Evolutionary conservation across 345 rosid species (phyloP).

Genomic region (Populus davidiana): DNA sequence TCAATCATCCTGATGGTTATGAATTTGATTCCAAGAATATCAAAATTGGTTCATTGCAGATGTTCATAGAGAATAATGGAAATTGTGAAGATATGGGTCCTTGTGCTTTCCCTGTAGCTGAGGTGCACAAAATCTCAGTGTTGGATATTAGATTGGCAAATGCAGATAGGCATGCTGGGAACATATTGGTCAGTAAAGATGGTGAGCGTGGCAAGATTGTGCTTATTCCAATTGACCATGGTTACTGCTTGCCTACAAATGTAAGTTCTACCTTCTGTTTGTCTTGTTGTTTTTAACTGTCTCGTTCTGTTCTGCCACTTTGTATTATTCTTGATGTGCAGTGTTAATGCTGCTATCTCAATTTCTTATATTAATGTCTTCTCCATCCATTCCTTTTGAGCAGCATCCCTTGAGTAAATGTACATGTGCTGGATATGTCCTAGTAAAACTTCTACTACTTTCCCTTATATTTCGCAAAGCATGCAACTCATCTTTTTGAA

Average conservation of each 20-base stretch:
- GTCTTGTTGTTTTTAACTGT: not conserved
- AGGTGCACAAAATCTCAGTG: conserved; percentile 87
- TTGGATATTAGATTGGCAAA: conserved; percentile 89
- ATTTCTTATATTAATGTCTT: not conserved
- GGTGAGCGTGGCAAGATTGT: conserved; percentile 38
- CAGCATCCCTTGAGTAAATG: too few species aligned
- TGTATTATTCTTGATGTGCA: not conserved
- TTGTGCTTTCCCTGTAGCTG: conserved; percentile 57
- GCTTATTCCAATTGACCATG: conserved; percentile 86
- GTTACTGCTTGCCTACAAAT: conserved; percentile 79
- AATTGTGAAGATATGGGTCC: conserved; percentile 94
- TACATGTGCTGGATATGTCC: too few species aligned
- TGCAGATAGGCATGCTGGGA: conserved; percentile 92
- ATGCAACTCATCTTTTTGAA: too few species aligned
- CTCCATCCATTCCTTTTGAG: too few species aligned
- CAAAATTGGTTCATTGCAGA: conserved; percentile 83
- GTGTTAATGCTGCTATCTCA: not conserved
- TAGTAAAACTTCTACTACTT: too few species aligned
- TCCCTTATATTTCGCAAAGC: too few species aligned
- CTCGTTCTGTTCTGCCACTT: not conserved
- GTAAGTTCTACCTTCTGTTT: conserved; percentile 38
- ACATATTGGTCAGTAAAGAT: conserved; percentile 65
- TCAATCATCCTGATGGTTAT: conserved; percentile 64
- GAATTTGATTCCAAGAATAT: conserved; percentile 33
- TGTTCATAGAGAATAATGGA: conserved; percentile 66